Conservation (phyloP, 495 filamentous ascomycete genomes). For the Cairneyella variabilis region DNA sequence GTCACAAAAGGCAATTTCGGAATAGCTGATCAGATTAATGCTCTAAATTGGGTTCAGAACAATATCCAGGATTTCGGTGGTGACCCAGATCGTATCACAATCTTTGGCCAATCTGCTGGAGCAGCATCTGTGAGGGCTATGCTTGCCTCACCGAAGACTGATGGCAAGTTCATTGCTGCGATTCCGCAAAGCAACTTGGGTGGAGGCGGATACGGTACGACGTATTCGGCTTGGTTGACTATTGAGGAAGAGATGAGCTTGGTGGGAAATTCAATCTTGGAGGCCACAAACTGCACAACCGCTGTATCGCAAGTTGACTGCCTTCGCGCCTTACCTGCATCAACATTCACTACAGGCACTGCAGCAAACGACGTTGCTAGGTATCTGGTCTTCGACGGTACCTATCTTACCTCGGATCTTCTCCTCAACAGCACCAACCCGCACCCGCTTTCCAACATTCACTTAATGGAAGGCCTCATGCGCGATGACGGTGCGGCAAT, state of each 20-base stretch:
- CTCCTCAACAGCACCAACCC: slow-evolving; percentile 29
- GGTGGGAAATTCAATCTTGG: slow-evolving; percentile 32
- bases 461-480: slow-evolving; percentile 39
- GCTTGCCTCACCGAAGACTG: slow-evolving; percentile 46
- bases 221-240: slow-evolving; percentile 44
- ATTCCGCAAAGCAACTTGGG: slow-evolving; percentile 48
- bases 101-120: slow-evolving; percentile 55
- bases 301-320: slow-evolving; percentile 31
- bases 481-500: slow-evolving; percentile 42
- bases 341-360: slow-evolving; percentile 26
- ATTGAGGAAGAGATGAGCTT: slow-evolving; percentile 34
- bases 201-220: slow-evolving; percentile 44
- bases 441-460: slow-evolving; percentile 31
- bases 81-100: slow-evolving; percentile 36
- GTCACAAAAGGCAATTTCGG: slow-evolving; percentile 45
- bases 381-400: slow-evolving; percentile 43
- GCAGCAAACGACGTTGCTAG: too few species aligned
- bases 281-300: slow-evolving; percentile 34
- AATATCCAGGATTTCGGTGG: slow-evolving; percentile 43
- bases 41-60: slow-evolving; percentile 42
- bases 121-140: slow-evolving; percentile 50
- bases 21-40: slow-evolving; percentile 46
- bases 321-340: slow-evolving; percentile 30
- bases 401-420: slow-evolving; percentile 36
- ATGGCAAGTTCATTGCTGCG: slow-evolving; percentile 45